A percentile compares a stretch with the other conserved stretches of the same genome.
Conservation (phyloP, 169 alveolate species). For the Eimeria acervulina region DNA sequence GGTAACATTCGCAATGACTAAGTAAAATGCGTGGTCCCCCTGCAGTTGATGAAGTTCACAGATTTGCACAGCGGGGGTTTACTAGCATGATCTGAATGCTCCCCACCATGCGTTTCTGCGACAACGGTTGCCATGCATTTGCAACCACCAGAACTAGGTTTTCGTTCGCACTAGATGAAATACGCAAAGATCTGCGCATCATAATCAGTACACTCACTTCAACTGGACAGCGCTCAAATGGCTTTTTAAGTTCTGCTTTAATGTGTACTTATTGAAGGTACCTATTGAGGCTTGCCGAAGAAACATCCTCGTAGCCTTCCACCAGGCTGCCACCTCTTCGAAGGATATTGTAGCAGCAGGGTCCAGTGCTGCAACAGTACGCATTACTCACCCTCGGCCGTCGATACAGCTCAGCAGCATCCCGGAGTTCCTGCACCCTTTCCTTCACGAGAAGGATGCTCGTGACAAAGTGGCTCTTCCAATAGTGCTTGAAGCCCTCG, state of each 20-base stretch:
- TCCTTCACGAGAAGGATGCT: background rate
- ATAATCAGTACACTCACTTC: background rate
- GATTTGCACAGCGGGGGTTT: background rate
- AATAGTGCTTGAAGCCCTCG: constrained; percentile 33
- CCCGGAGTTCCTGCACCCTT: constrained; percentile 67
- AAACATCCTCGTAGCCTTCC: constrained; percentile 62
- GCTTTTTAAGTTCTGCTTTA: too few relatives aligned
- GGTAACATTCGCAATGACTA: constrained; percentile 11
- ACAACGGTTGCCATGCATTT: background rate
- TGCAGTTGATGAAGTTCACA: background rate
- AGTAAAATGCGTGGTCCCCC: background rate
- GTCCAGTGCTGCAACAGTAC: constrained; percentile 48
- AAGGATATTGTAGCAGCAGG: constrained; percentile 59
- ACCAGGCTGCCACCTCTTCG: background rate
- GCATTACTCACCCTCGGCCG: constrained; percentile 36
- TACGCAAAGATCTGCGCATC: background rate
- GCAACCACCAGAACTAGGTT: background rate
- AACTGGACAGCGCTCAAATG: too few relatives aligned
- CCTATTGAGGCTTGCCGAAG: constrained; percentile 65
- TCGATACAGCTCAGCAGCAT: constrained; percentile 38
- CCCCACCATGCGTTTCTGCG: background rate
- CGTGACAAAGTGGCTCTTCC: constrained; percentile 43
- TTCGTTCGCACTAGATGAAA: background rate
- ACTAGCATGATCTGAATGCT: background rate
- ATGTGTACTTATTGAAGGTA: background rate